Evolutionary conservation across 2,329 filamentous ascomycete species (phyloP).

Genomic region (Niveomyces coronatus): DNA sequence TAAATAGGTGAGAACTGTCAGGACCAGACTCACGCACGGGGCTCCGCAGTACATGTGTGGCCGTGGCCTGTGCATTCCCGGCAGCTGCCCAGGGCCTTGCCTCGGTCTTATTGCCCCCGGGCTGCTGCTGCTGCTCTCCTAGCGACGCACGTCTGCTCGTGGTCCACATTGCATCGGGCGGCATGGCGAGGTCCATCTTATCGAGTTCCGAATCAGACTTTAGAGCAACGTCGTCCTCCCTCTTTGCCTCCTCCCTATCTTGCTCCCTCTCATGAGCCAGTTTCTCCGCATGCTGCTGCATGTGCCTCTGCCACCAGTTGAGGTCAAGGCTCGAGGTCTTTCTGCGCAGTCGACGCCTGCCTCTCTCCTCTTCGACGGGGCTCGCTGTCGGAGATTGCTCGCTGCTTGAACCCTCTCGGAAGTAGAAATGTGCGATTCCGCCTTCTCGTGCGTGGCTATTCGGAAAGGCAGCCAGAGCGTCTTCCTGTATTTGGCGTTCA

Average conservation of each 20-base stretch:
- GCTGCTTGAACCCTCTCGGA: slow-evolving; percentile 52
- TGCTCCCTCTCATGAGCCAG: slow-evolving; percentile 31
- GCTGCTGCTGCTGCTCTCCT: slow-evolving; percentile 18
- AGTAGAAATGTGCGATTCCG: slow-evolving; percentile 60
- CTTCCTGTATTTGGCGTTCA: slow-evolving; percentile 68
- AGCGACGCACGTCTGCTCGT: slow-evolving; percentile 23
- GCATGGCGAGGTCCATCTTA: slow-evolving; percentile 29
- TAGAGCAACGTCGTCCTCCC: slow-evolving; percentile 18
- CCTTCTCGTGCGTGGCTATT: slow-evolving; percentile 60
- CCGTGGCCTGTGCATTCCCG: slow-evolving; percentile 8
- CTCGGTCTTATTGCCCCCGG: slow-evolving; percentile 15
- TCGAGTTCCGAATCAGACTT: slow-evolving; percentile 32
- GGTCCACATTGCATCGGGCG: slow-evolving; percentile 32
- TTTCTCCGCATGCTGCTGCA: slow-evolving; percentile 67
- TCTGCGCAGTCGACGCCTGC: slow-evolving; percentile 31
- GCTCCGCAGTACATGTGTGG: slow-evolving; percentile 8
- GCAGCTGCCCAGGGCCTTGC: slow-evolving; percentile 18
- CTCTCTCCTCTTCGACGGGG: slow-evolving; percentile 20
- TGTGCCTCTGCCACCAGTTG: slow-evolving; percentile 68
- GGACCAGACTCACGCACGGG: slow-evolving; percentile 4
- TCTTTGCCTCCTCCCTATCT: slow-evolving; percentile 9
- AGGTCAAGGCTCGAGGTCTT: slow-evolving; percentile 54
- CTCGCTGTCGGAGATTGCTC: slow-evolving; percentile 34
- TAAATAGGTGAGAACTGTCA: slow-evolving; percentile 8
- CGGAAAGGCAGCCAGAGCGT: slow-evolving; percentile 66